Base-by-base conservation (phyloP, 805 yeast species). In the Ogataea ramenticola region DNA sequence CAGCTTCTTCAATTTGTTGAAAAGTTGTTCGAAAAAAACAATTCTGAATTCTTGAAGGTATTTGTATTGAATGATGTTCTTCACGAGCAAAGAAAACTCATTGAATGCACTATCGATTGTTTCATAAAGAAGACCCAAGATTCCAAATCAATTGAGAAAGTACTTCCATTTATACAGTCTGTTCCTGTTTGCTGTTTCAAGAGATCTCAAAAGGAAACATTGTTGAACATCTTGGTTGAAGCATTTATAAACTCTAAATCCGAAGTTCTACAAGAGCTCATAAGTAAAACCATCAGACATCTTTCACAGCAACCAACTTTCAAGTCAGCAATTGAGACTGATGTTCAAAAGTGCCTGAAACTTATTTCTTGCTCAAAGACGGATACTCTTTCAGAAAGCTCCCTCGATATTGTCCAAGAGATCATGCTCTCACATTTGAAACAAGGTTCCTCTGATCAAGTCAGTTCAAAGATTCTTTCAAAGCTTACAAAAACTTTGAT, bases 111-210 rank as follows among this genome's bases (percentile, higher is more conserved):
- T 3, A 56, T 64, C 22, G 36, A 45, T 3, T 37, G 24, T 19
- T 31, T 52, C 14, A 39, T 46, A 12, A 15, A 27, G 12, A 33
- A 32, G 3, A 12, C 38, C 37, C 8, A 37, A 36, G 9, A 12
- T 4, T 11, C 37, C 27, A 37, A 36, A 9, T 22, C 10, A 2
- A 27, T 41, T 7, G 30, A 39, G 2, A 17, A 17, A 14, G 22
- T 16, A n/a, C 34, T 43, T 1, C 33, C 16, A 17, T 42, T 50
- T 12, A 34, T 64, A 3, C 17, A 41, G 3, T 27, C 50, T 11
- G 62, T 80, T 26, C 86, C 87, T 4, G 65, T 71, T 20, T 75
- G 72, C 45, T 76, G 81, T 49, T 70, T 61, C 41, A 57, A 51
- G 19, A 69, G 54, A 46, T 53, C 46, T 49, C 71, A 53, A 64